Conservation (phyloP, 1,284 basidiomycete genomes). For the Pseudozyma sp. region DNA sequence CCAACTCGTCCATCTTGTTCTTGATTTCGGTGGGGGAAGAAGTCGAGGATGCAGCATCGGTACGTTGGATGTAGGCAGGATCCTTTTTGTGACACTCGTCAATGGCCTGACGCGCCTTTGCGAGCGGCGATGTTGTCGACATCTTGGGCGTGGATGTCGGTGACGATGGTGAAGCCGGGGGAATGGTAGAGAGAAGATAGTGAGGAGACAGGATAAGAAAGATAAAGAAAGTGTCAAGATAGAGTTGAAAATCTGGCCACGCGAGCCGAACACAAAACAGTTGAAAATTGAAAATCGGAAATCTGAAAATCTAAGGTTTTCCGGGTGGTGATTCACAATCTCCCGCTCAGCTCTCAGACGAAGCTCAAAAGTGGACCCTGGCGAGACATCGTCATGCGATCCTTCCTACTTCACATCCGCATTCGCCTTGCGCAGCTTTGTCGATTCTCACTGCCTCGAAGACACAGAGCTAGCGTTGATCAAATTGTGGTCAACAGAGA, state of each 20-base stretch:
- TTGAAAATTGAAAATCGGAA: background rate
- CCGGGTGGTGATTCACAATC: no score
- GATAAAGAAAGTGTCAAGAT: background rate
- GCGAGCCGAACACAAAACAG: background rate
- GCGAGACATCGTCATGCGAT: no score
- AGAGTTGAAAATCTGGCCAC: background rate
- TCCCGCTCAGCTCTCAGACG: no score
- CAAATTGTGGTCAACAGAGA: no score
- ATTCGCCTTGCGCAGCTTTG: no score
- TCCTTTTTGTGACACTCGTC: slow-evolving; percentile 52
- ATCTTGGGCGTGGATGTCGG: slow-evolving; percentile 8
- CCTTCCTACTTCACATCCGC: no score
- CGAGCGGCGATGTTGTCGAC: slow-evolving; percentile 20
- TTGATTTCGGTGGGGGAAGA: slow-evolving; percentile 6
- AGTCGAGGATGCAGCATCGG: background rate
- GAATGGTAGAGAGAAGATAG: background rate
- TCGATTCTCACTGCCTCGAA: no score
- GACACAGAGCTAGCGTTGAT: no score
- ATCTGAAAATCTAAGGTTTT: no score
- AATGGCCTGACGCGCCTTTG: slow-evolving; percentile 41
- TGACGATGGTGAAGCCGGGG: background rate
- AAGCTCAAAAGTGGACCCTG: no score
- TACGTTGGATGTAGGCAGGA: slow-evolving; percentile 40
- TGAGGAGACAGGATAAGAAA: background rate
- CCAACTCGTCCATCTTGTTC: slow-evolving; percentile 56